These are phyloP conservation scores for Diaporthe citriasiana DNA, from an alignment of 2,329 filamentous ascomycete species.

Conservation along the genomic window DNA sequence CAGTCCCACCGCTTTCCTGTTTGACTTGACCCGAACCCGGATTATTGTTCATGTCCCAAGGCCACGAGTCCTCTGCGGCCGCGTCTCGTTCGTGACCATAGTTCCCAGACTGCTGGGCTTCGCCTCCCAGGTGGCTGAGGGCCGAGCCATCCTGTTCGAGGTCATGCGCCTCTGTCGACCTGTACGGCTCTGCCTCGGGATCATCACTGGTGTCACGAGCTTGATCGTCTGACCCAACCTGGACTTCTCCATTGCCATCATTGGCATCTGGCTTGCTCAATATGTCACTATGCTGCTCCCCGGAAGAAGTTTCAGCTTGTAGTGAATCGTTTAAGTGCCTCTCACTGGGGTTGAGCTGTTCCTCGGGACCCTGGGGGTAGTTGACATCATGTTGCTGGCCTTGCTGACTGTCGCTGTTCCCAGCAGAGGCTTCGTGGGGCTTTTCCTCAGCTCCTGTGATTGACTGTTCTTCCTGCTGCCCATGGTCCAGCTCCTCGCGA, in stretches of 20 bases:
- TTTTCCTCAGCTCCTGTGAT: background rate
- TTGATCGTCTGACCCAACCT: background rate
- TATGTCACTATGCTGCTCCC: background rate
- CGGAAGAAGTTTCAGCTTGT: background rate
- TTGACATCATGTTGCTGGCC: background rate
- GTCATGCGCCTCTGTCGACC: background rate
- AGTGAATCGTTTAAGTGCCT: background rate
- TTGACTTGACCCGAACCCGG: background rate
- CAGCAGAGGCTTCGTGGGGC: background rate
- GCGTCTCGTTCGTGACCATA: background rate
- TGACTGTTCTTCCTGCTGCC: background rate
- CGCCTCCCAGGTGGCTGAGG: background rate
- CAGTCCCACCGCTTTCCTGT: background rate
- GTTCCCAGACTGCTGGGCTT: background rate
- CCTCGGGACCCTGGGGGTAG: background rate
- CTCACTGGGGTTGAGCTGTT: background rate
- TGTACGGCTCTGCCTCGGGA: background rate
- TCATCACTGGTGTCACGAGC: background rate
- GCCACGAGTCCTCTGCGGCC: background rate
- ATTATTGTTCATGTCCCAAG: background rate
- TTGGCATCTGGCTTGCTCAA: background rate
- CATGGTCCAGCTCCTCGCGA: background rate
- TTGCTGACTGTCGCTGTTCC: background rate
- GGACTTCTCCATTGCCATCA: background rate
- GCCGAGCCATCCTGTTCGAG: background rate